Conservation (phyloP, 768 basidiomycete genomes). For the Mycena metata region DNA sequence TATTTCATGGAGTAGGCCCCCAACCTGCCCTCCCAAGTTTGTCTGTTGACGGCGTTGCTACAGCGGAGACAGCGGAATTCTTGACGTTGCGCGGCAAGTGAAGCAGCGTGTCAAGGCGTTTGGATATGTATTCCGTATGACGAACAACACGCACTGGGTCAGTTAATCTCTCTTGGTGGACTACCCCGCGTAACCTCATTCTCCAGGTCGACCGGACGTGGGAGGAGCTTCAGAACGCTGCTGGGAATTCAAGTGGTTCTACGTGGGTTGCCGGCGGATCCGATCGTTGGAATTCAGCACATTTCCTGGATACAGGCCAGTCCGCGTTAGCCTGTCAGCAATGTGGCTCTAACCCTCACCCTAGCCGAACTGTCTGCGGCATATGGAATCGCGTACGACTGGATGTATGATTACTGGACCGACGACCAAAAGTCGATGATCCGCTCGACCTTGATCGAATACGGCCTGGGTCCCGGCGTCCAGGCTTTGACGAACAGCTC, state of each 20-base stretch:
- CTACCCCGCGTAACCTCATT: no score
- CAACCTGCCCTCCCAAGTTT: background rate
- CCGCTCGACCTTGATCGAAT: conserved; percentile 77
- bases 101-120: conserved; percentile 95
- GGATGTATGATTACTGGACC: conserved; percentile 91
- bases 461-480: conserved; percentile 81
- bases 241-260: conserved; percentile 70
- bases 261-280: conserved; percentile 72
- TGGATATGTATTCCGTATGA: conserved; percentile 90
- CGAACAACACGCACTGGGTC: conserved; percentile 91
- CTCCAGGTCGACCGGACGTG: conserved; percentile 76
- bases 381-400: conserved; percentile 95
- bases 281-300: conserved; percentile 86
- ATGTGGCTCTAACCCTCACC: no score
- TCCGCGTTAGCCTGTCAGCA: no score
- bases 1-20: conserved; percentile 73
- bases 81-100: conserved; percentile 90
- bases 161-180: no score
- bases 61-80: conserved; percentile 84
- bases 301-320: conserved; percentile 95
- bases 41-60: background rate
- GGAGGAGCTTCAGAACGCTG: conserved; percentile 85
- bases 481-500: conserved; percentile 60
- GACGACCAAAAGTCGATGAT: conserved; percentile 79
- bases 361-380: conserved; percentile 93